Conservation (phyloP, 495 filamentous ascomycete genomes). For the Xylaria flabelliformis region DNA sequence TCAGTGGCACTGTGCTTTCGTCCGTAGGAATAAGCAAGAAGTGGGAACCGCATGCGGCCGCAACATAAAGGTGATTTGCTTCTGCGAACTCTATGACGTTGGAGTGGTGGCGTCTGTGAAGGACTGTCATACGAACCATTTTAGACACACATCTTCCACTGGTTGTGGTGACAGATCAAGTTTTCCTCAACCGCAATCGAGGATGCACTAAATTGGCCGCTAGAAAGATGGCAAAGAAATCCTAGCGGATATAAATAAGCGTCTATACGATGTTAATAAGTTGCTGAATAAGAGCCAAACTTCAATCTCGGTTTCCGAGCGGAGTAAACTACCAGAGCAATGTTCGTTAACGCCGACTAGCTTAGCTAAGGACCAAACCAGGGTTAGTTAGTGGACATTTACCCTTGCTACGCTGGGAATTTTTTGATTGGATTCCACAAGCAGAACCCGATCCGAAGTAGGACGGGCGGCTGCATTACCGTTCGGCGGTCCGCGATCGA, state of each 20-base stretch:
- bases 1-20: not conserved
- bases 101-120: not conserved
- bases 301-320: conserved; percentile 8
- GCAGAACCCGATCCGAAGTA: conserved; percentile 7
- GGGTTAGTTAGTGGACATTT: not conserved
- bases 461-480: not conserved
- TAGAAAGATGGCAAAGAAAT: not conserved
- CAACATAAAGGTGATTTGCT: not conserved
- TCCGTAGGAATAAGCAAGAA: not conserved
- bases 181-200: not conserved
- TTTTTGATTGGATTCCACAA: not conserved
- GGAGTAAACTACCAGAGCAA: not conserved
- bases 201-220: not conserved
- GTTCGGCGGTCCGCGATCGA: not conserved
- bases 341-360: not conserved
- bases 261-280: not conserved
- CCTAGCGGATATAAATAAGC: not conserved
- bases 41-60: not conserved
- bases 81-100: not conserved
- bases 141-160: not conserved
- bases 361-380: not conserved
- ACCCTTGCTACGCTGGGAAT: not conserved
- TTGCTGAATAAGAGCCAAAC: not conserved
- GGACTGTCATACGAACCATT: not conserved
- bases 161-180: not conserved